Percentiles rank a stretch among this genome's conserved stretches.
Conservation (phyloP, 768 basidiomycete species). For the Amanita rubescens region DNA sequence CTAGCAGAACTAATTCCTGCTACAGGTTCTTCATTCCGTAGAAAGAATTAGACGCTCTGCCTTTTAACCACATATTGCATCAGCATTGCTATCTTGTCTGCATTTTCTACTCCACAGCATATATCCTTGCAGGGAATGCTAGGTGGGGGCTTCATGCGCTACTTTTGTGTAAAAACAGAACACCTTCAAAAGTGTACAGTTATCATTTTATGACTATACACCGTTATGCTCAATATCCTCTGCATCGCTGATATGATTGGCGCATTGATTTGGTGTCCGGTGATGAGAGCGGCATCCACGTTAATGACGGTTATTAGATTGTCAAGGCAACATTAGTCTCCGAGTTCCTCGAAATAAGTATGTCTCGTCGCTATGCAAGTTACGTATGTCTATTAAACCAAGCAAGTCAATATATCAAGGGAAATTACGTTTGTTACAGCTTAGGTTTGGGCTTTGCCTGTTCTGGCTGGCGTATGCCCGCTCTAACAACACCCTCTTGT, state of each 20-base stretch:
- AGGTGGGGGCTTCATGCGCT: not conserved
- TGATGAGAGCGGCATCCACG: too few relatives aligned
- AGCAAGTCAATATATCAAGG: not conserved
- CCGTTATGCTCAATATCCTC: not conserved
- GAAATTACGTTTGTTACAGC: conserved; percentile 19
- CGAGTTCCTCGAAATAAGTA: not conserved
- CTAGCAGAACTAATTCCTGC: conserved; percentile 2
- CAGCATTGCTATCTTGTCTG: conserved; percentile 5
- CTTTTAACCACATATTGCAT: conserved; percentile 9
- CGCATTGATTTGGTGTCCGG: too few relatives aligned
- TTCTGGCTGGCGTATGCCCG: conserved; percentile 38
- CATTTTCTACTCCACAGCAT: not conserved
- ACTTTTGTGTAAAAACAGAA: conserved; percentile 4
- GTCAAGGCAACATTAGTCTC: not conserved
- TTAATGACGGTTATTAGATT: not conserved
- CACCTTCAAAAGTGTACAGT: conserved; percentile 2
- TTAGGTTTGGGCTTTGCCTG: conserved; percentile 22
- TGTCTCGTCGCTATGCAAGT: not conserved
- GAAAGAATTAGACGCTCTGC: conserved; percentile 65
- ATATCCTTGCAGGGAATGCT: not conserved
- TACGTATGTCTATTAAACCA: not conserved
- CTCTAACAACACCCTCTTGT: conserved; percentile 75
- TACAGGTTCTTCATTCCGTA: conserved; percentile 93
- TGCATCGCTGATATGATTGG: not conserved
- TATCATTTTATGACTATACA: not conserved